Conservation (phyloP, 371 early-diverging fungal species). For the Enterocytospora artemiae region DNA sequence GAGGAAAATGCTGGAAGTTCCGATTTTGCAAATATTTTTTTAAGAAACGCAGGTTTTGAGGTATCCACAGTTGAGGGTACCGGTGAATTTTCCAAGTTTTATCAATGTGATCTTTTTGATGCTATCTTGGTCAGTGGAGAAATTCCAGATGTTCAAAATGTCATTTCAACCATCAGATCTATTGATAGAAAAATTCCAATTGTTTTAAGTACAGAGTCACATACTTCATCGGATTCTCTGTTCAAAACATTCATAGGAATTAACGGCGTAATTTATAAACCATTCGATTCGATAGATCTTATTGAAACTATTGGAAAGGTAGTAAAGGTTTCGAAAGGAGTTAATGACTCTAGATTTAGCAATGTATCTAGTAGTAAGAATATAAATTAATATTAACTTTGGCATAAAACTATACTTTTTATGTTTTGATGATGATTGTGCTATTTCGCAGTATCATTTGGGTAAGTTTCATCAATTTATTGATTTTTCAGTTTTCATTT, state of each 20-base stretch:
- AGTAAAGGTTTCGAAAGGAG: not conserved
- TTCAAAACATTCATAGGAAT: not conserved
- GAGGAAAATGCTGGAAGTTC: not conserved
- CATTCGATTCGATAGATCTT: not conserved
- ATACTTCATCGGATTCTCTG: not conserved
- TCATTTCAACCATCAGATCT: not conserved
- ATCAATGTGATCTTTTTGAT: not conserved
- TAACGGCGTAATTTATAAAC: not conserved
- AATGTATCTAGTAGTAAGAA: too few species aligned
- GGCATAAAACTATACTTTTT: too few species aligned
- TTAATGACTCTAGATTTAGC: not conserved
- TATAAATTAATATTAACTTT: too few species aligned
- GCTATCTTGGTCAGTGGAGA: not conserved
- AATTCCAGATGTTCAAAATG: not conserved
- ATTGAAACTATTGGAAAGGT: not conserved
- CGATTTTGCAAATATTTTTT: not conserved
- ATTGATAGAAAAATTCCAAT: not conserved
- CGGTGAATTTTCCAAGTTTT: not conserved
- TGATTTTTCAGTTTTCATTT: too few species aligned
- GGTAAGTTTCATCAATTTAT: too few species aligned
- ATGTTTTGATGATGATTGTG: too few species aligned
- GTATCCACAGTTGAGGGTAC: not conserved
- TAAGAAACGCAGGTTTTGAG: not conserved
- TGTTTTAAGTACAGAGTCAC: not conserved
- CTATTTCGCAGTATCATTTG: too few species aligned